Evolutionary conservation across 2,329 filamentous ascomycete species (phyloP).

Genomic region (Pestalotiopsis sp.): DNA sequence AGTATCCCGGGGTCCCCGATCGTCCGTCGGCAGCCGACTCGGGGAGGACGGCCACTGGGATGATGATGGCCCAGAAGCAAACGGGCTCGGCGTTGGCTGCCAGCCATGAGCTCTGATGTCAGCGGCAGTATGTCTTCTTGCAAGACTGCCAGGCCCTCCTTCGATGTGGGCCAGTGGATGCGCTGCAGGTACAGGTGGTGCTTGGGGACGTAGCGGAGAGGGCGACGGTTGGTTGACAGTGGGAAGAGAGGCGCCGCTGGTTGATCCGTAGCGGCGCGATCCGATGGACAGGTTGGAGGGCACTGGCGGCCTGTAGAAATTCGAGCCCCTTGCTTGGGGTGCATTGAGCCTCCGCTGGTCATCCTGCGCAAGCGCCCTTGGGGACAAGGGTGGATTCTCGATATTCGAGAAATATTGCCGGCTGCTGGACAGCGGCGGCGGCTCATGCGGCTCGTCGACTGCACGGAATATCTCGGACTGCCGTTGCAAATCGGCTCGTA

Average conservation of each 20-base stretch:
- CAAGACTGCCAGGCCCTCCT: slow-evolving; percentile 69
- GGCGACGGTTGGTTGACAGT: slow-evolving; percentile 65
- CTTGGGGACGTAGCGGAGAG: slow-evolving; percentile 70
- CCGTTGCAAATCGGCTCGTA: slow-evolving; percentile 64
- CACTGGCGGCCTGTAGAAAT: slow-evolving; percentile 76
- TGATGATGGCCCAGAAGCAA: slow-evolving; percentile 63
- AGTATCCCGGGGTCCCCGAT: slow-evolving; percentile 60
- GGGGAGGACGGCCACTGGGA: slow-evolving; percentile 60
- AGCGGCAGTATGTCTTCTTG: slow-evolving; percentile 88
- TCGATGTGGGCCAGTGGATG: slow-evolving; percentile 69
- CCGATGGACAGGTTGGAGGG: slow-evolving; percentile 81
- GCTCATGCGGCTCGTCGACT: slow-evolving; percentile 69
- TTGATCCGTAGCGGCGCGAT: slow-evolving; percentile 83
- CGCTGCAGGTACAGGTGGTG: slow-evolving; percentile 62
- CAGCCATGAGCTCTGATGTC: slow-evolving; percentile 91
- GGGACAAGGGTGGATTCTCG: slow-evolving; percentile 82
- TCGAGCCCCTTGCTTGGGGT: slow-evolving; percentile 56
- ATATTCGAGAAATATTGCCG: slow-evolving; percentile 69
- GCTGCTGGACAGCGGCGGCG: slow-evolving; percentile 62
- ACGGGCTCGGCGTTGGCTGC: slow-evolving; percentile 65
- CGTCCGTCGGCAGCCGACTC: slow-evolving; percentile 50
- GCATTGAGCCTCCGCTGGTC: slow-evolving; percentile 76
- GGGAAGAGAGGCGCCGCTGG: slow-evolving; percentile 67
- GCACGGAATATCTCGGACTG: slow-evolving; percentile 60
- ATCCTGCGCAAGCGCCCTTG: slow-evolving; percentile 83